phyloP scores from a whole-genome alignment of 148 eudicot species.

The Cornus kousa region DNA sequence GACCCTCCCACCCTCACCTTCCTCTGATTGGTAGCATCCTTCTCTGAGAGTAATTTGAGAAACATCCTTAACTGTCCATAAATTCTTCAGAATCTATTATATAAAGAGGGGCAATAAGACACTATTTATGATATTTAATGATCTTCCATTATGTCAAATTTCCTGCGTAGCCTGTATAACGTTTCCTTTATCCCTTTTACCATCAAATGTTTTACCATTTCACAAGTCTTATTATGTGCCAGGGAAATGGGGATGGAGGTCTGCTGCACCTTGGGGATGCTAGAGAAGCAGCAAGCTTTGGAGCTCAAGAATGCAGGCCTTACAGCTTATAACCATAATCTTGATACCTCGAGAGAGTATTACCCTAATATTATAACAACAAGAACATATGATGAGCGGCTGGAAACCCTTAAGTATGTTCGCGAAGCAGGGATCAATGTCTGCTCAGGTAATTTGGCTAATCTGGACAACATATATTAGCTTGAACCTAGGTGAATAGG shows the following conservation, averaged over 20 bases:
- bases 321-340: slow-evolving; percentile 96
- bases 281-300: slow-evolving; percentile 95
- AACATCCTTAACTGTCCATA: not conserved
- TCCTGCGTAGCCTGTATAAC: not conserved
- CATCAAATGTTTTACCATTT: not conserved
- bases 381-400: slow-evolving; percentile 87
- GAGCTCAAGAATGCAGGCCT: slow-evolving; percentile 94
- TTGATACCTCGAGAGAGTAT: slow-evolving; percentile 96
- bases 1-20: no score
- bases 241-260: slow-evolving; percentile 99
- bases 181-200: not conserved
- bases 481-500: slow-evolving; percentile 1
- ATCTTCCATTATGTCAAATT: not conserved
- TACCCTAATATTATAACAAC: slow-evolving; percentile 94
- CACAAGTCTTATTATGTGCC: slow-evolving; percentile 17
- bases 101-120: not conserved
- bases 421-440: slow-evolving; percentile 98
- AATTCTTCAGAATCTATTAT: not conserved
- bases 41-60: no score
- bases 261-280: slow-evolving; percentile 98
- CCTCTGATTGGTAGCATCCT: no score
- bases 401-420: slow-evolving; percentile 82
- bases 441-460: slow-evolving; percentile 69
- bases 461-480: not conserved
- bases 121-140: not conserved